Conservation (phyloP, 768 basidiomycete species). For the Sutorius australiensis region DNA sequence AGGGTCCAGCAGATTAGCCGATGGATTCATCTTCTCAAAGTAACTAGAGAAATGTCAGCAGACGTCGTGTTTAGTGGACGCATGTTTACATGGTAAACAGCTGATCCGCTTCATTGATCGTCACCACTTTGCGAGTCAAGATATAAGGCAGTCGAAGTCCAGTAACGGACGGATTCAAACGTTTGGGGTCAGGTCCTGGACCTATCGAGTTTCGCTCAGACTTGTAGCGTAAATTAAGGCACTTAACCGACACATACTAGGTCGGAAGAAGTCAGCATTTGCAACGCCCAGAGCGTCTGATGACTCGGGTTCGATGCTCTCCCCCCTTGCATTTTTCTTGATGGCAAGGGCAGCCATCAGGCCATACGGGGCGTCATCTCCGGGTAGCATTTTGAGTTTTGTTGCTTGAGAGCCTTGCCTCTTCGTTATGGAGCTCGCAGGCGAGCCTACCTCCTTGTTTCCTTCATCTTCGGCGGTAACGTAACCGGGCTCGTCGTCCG, state of each 20-base stretch:
- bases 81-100: constrained; percentile 63
- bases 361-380: constrained; percentile 66
- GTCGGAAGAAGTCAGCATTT: constrained; percentile 61
- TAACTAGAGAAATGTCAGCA: constrained; percentile 42
- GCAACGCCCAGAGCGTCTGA: constrained; percentile 62
- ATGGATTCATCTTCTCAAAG: constrained; percentile 76
- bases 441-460: constrained; percentile 25
- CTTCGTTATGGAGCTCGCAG: constrained; percentile 34
- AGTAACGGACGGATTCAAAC: constrained; percentile 35
- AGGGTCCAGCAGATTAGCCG: constrained; percentile 76
- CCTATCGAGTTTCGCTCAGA: constrained; percentile 28
- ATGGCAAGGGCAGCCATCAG: constrained; percentile 65
- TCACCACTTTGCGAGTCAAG: constrained; percentile 58
- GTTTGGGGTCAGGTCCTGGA: constrained; percentile 39
- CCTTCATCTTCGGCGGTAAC: constrained; percentile 24
- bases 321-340: constrained; percentile 40
- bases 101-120: constrained; percentile 61
- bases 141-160: constrained; percentile 62
- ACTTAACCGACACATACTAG: constrained; percentile 41
- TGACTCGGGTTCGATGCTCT: constrained; percentile 41
- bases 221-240: background rate
- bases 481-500: constrained; percentile 37
- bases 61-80: background rate
- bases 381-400: constrained; percentile 52
- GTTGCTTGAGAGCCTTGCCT: constrained; percentile 40